Evolutionary conservation across 805 yeast genomes (phyloP).

Genomic region (Torulaspora franciscae): DNA sequence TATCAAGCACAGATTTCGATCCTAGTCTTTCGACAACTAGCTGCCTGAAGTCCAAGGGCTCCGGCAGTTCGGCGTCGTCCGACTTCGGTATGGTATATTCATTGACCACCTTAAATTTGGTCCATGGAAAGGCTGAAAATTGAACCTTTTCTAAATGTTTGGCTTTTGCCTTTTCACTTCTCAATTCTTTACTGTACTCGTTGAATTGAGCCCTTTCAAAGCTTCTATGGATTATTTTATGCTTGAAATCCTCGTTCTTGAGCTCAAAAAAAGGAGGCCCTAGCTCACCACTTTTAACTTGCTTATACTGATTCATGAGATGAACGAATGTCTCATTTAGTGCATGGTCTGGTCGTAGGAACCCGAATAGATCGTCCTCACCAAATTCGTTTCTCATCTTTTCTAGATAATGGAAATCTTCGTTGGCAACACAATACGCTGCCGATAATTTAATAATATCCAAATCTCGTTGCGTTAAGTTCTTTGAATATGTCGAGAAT

Average conservation of each 20-base stretch:
- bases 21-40: constrained; percentile 14
- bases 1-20: background rate
- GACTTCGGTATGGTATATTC: constrained; percentile 59
- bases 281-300: constrained; percentile 26
- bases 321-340: constrained; percentile 47
- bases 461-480: constrained; percentile 56
- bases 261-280: constrained; percentile 23
- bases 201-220: constrained; percentile 53
- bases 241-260: constrained; percentile 28
- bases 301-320: constrained; percentile 54
- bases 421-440: constrained; percentile 57
- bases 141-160: constrained; percentile 42
- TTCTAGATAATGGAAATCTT: constrained; percentile 40
- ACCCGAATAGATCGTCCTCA: constrained; percentile 58
- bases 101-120: constrained; percentile 67
- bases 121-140: constrained; percentile 84
- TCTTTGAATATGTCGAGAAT: constrained; percentile 30
- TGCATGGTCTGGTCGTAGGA: constrained; percentile 56
- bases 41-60: constrained; percentile 46
- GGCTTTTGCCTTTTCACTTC: constrained; percentile 34
- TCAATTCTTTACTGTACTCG: constrained; percentile 36
- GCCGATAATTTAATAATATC: constrained; percentile 72
- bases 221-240: constrained; percentile 43
- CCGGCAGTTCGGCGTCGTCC: constrained; percentile 50
- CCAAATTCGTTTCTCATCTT: constrained; percentile 37